A percentile compares a stretch with the other conserved stretches of the same genome.
Evolutionary conservation across 2,329 filamentous ascomycete genomes (phyloP).

Genomic region (Rhynchosporium secalis): DNA sequence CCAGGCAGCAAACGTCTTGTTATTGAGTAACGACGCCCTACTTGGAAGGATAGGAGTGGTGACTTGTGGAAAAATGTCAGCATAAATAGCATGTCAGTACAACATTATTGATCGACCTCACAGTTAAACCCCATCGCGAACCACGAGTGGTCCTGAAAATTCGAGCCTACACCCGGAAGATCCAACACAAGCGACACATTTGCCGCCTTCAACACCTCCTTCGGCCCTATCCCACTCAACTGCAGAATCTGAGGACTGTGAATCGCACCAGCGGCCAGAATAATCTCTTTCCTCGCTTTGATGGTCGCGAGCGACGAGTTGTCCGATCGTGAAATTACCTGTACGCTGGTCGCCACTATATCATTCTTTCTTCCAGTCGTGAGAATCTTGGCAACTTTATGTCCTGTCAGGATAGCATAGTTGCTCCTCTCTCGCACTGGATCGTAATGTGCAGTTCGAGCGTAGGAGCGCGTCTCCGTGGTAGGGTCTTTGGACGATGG

Average conservation of each 20-base stretch:
- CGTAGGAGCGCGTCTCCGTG: conserved; percentile 40
- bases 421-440: conserved; percentile 35
- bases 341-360: not conserved
- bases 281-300: conserved; percentile 38
- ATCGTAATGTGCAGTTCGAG: conserved; percentile 44
- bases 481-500: conserved; percentile 17
- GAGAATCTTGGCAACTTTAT: conserved; percentile 15
- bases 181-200: conserved; percentile 41
- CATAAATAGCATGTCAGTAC: no score
- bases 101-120: not conserved
- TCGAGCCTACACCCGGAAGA: conserved; percentile 44
- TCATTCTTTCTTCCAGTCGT: not conserved
- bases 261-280: conserved; percentile 41
- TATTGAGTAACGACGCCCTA: not conserved
- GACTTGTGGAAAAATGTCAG: not conserved
- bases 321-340: not conserved
- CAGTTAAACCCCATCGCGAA: conserved; percentile 1
- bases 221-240: conserved; percentile 34
- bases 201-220: conserved; percentile 35
- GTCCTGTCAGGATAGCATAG: conserved; percentile 21
- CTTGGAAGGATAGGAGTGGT: conserved; percentile 1
- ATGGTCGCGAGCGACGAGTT: not conserved
- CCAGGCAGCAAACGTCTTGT: conserved; percentile 1
- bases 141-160: conserved; percentile 38
- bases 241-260: conserved; percentile 30